Conservation (phyloP, 1,284 basidiomycete species). For the Ceratobasidium sp. region DNA sequence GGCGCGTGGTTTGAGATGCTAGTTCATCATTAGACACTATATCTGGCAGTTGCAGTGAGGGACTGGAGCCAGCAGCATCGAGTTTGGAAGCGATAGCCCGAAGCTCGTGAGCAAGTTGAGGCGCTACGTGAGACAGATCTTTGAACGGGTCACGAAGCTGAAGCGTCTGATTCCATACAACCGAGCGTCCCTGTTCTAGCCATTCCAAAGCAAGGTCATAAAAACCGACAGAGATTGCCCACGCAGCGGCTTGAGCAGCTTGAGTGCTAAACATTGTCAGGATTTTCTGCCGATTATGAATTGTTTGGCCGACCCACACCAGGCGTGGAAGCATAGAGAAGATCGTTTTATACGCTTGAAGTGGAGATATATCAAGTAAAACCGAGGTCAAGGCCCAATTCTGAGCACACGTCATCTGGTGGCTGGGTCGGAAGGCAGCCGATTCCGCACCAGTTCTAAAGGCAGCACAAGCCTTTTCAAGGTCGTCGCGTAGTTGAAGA, state of each 20-base stretch:
- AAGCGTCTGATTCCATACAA: slow-evolving; percentile 38
- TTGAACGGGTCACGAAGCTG: slow-evolving; percentile 34
- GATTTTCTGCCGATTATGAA: not conserved
- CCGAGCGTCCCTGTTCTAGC: slow-evolving; percentile 39
- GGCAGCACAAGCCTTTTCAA: not conserved
- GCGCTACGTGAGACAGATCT: slow-evolving; percentile 1
- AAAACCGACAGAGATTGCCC: slow-evolving; percentile 9
- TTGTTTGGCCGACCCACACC: slow-evolving; percentile 21
- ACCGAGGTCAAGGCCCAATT: not conserved
- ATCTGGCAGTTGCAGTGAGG: too few relatives aligned
- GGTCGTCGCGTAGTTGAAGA: not conserved
- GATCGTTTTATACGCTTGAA: not conserved
- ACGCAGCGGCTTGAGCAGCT: slow-evolving; percentile 29
- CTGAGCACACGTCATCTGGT: not conserved
- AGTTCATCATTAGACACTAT: too few relatives aligned
- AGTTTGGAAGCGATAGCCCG: not conserved
- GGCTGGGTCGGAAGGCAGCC: not conserved
- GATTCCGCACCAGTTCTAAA: not conserved
- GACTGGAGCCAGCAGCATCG: slow-evolving; percentile 23
- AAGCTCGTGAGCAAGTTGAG: slow-evolving; percentile 19
- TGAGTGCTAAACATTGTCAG: not conserved
- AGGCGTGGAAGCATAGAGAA: slow-evolving; percentile 25
- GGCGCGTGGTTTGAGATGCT: not conserved
- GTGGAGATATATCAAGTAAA: too few relatives aligned
- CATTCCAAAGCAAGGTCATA: slow-evolving; percentile 37